Base-by-base conservation (phyloP, 352 stramenopile species). In the Hyaloperonospora arabidopsidis region DNA sequence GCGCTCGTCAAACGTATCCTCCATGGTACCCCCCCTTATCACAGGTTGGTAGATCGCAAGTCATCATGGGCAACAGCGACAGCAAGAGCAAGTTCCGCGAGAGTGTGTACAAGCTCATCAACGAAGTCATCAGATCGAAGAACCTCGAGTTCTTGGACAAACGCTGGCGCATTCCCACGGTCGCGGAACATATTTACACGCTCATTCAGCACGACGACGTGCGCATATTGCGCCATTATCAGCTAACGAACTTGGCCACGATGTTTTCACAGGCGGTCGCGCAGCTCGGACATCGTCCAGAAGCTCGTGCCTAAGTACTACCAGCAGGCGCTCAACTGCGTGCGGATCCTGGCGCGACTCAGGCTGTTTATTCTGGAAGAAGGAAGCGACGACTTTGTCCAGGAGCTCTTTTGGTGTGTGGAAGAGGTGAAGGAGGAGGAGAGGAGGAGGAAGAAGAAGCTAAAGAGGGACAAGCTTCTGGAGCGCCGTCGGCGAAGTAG, bases 31-130 rank as follows among this genome's bases (percentile, higher is more conserved):
- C 25, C 25, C 25, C 25, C 25, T 32, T 8, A 4, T 32, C 25
- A 32, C 8, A 10, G 4, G 4, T 32, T 10, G 8, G 4, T 8
- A 32, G 4, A 32, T 4, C 4, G 8, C 25, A 4, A 32, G 25
- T 35, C 13, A 35, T 2, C 45, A 94, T 94, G 84, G 84, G 84
- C 51, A 92, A 92, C 67, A 91, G 79, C 68, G 82, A 94, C 65
- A 92, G 81, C 66, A 94, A 92, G 76, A 91, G 79, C 72, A 94
- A 92, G 77, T 94, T 94, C 70, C 81, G 82, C 66, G 84, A 94
- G 77, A 90, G 76, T 66, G 84, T 94, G 46, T 92, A 94, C 72
- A 94, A 94, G 76, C 79, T 94, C 63, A 92, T 87, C 67, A 92
- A 94, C 43, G 81, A 94, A 54, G 73, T 89, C 8, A 75, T 94